Evolutionary conservation across 2,329 filamentous ascomycete species (phyloP).

Genomic region (Acephala macrosclerotiorum): DNA sequence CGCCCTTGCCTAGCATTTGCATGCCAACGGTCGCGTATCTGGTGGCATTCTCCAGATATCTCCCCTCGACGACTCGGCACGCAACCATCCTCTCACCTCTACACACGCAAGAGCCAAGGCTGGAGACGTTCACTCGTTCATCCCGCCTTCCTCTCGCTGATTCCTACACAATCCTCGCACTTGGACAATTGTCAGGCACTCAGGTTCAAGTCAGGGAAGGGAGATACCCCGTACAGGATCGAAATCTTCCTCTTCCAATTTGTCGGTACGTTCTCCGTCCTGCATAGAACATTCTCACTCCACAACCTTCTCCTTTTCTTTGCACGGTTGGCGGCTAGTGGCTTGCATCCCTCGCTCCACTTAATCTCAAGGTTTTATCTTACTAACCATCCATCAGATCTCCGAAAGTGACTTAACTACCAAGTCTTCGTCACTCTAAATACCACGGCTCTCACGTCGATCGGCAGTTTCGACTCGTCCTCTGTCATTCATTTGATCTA

Average conservation of each 20-base stretch:
- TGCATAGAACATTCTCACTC: constrained; percentile 30
- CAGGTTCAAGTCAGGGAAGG: constrained; percentile 32
- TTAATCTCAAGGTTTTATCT: constrained; percentile 15
- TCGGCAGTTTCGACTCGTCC: constrained; percentile 38
- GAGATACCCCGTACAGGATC: constrained; percentile 28
- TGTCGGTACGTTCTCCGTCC: constrained; percentile 32
- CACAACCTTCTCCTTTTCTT: constrained; percentile 9
- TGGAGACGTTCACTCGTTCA: constrained; percentile 49
- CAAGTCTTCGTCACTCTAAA: constrained; percentile 34
- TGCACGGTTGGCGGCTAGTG: constrained; percentile 8
- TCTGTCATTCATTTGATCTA: constrained; percentile 41
- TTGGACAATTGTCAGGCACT: constrained; percentile 29
- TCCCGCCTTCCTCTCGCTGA: constrained; percentile 40
- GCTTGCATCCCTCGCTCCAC: constrained; percentile 14
- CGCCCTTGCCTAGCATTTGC: constrained; percentile 42
- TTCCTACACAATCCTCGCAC: constrained; percentile 28
- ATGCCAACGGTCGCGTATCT: constrained; percentile 44
- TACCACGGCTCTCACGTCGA: constrained; percentile 27
- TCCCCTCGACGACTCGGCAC: constrained; percentile 34
- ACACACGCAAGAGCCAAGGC: constrained; percentile 34
- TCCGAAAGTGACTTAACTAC: constrained; percentile 36
- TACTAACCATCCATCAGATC: constrained; percentile 31
- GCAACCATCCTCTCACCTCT: constrained; percentile 30
- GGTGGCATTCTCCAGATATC: constrained; percentile 37
- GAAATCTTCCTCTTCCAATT: constrained; percentile 21